Evolutionary conservation across 345 rosid species (phyloP).

Genomic region (Reutealis trisperma): DNA sequence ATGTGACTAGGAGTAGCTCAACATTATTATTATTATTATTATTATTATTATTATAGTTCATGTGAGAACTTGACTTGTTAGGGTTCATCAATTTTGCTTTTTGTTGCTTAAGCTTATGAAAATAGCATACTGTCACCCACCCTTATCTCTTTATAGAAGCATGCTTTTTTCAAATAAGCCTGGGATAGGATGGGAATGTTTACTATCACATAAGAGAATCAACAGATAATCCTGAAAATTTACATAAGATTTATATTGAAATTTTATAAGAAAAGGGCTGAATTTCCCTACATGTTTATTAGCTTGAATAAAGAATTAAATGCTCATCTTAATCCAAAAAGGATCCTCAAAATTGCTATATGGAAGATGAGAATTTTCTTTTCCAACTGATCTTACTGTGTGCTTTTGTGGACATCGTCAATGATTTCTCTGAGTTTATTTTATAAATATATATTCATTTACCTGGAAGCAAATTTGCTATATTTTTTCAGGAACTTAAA

Average conservation of each 20-base stretch:
- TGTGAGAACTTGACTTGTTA: too few species aligned
- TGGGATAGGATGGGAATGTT: background rate
- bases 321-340: background rate
- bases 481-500: constrained; percentile 74
- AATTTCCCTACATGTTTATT: background rate
- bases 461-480: background rate
- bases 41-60: too few species aligned
- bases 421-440: background rate
- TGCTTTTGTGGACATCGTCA: background rate
- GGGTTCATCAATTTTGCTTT: too few species aligned
- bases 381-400: background rate
- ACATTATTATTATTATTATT: too few species aligned
- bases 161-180: background rate
- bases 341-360: background rate
- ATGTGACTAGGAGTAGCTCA: too few species aligned
- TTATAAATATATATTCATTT: background rate
- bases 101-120: too few species aligned
- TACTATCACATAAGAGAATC: background rate
- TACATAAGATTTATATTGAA: too few species aligned
- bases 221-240: background rate
- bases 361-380: background rate
- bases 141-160: background rate
- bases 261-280: too few species aligned
- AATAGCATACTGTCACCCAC: background rate
- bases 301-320: background rate